phyloP scores from a whole-genome alignment of 2,329 filamentous ascomycete genomes.

The Cladosporium halotolerans region DNA sequence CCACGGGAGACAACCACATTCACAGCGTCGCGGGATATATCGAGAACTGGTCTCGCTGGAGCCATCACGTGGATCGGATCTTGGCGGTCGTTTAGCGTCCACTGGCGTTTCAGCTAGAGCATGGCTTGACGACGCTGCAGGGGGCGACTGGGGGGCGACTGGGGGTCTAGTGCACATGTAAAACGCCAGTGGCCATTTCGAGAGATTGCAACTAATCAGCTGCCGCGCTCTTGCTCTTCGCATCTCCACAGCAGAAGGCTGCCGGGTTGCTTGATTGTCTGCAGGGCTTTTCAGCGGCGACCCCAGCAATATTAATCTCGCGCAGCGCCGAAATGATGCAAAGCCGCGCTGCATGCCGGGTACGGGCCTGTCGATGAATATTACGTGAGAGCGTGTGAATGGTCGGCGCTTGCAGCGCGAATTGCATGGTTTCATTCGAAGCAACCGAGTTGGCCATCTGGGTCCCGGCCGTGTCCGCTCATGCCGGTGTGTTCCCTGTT shows the following conservation, averaged over 20 bases:
- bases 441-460: slow-evolving; percentile 1
- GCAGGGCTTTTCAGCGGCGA: background rate
- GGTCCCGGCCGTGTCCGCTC: background rate
- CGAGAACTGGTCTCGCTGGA: too few relatives aligned
- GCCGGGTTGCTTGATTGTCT: slow-evolving; percentile 3
- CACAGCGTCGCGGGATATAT: too few relatives aligned
- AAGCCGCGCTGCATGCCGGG: background rate
- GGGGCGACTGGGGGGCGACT: background rate
- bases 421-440: slow-evolving; percentile 5
- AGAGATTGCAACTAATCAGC: slow-evolving; percentile 7
- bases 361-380: background rate
- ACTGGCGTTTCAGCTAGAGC: background rate
- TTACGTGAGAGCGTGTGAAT: background rate
- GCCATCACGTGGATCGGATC: background rate
- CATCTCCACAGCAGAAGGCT: background rate
- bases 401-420: slow-evolving; percentile 3
- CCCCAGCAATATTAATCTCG: slow-evolving; percentile 4
- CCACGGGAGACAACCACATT: too few relatives aligned
- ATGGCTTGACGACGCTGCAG: slow-evolving; percentile 7
- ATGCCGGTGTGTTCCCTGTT: background rate
- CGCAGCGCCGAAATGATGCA: background rate
- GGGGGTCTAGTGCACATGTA: background rate
- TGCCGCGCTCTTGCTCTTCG: background rate
- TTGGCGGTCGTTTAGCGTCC: background rate
- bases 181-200: slow-evolving; percentile 3